Base-by-base conservation (phyloP, 495 filamentous ascomycete species). In the Annulohypoxylon moriforme region DNA sequence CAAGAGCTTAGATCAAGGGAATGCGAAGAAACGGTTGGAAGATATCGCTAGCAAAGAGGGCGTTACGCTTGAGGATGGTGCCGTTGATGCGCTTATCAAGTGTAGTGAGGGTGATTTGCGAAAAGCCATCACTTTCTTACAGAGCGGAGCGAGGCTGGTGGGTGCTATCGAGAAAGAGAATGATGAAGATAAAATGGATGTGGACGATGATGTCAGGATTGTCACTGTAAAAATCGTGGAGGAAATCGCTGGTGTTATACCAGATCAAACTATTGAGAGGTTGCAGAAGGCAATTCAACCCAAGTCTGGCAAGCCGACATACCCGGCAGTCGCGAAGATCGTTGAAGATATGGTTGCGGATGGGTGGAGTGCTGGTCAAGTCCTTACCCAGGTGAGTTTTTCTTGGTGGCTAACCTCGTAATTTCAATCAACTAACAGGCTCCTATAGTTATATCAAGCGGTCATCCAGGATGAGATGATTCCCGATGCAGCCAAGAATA, bases 161-260 rank as follows among this genome's bases (percentile, higher is more conserved):
- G 91, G 92, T 5, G 90, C 89, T 3, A 66, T 78, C 31, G 76
- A 75, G 16, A 75, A 85, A 50, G 79, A 83, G 36, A 78, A 78
- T 59, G 76, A 77, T 16, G 81, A 80, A 71, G 83, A 85, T 52
- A 84, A 83, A 71, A 88, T 87, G 81, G 84, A 87, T 29, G 81
- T 89, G 36, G 88, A 92, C 67, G 81, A 76, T 1, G 85, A 89
- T 40, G 82, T 78, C 25, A 73, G 78, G 55, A 31, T 82, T 22
- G 89, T 98, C 20, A 94, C 96, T 1, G 85, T 94, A 27, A 86
- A 86, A 74, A 92, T 85, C 18, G 87, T 99, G 46, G 92, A 98
- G 79, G 96, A 98, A 78, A 98, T 99, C 77, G 96, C 96, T 1
- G 96, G 96, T 60, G 94, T 98, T 1, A 92, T 99, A 69, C 96